A percentile compares a stretch with the other conserved stretches of the same genome.
phyloP scores from a whole-genome alignment of 1,139 yeast species.

The Pichia sp. region DNA sequence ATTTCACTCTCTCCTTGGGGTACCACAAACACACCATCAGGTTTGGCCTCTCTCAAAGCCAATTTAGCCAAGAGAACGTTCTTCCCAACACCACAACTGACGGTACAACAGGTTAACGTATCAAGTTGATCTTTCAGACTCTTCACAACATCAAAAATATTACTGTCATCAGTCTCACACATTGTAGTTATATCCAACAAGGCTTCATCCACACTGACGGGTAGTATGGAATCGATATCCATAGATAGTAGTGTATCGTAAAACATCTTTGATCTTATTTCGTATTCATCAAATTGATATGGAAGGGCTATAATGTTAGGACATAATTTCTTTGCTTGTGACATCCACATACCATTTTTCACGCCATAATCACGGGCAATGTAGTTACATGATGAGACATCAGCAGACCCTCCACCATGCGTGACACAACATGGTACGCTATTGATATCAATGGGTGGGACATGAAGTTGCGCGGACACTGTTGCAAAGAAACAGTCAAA shows the following conservation, averaged over 20 bases:
- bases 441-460: constrained; percentile 47
- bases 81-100: constrained; percentile 69
- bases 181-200: constrained; percentile 56
- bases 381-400: constrained; percentile 91
- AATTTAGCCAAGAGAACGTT: constrained; percentile 75
- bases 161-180: constrained; percentile 1
- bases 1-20: constrained; percentile 24
- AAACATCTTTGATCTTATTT: constrained; percentile 47
- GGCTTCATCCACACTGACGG: constrained; percentile 91
- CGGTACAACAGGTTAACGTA: constrained; percentile 50
- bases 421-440: constrained; percentile 75
- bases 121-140: constrained; percentile 41
- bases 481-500: constrained; percentile 93
- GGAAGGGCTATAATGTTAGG: constrained; percentile 57
- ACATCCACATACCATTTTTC: constrained; percentile 85
- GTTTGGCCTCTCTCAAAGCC: constrained; percentile 73
- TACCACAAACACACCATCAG: constrained; percentile 48
- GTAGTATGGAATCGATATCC: constrained; percentile 56
- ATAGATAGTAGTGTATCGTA: constrained; percentile 37
- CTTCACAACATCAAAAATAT: constrained; percentile 26
- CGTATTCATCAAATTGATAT: constrained; percentile 74
- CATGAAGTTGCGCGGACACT: constrained; percentile 55
- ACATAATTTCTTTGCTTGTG: constrained; percentile 54
- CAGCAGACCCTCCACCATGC: constrained; percentile 66
- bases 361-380: constrained; percentile 71